Conservation (phyloP, 2,329 filamentous ascomycete species). For the Paecilomyces formosus region DNA sequence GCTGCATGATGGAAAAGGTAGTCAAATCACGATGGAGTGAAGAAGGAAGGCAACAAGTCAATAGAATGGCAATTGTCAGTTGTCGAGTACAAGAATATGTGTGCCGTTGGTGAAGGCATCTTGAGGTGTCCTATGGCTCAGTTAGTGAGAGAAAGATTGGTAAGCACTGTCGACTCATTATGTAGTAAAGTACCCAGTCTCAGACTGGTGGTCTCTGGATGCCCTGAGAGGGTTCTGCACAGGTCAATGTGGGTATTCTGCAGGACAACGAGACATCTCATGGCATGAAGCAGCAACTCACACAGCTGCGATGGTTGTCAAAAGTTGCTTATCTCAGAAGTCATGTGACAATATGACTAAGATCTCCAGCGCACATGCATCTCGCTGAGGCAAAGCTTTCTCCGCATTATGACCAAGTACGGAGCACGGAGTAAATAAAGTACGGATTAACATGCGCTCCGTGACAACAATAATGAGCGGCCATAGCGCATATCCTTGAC, state of each 20-base stretch:
- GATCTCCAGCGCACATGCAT: neutral
- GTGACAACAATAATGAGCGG: neutral
- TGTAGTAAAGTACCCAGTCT: neutral
- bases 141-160: neutral
- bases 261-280: neutral
- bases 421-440: neutral
- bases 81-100: neutral
- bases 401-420: neutral
- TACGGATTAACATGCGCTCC: neutral
- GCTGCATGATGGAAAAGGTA: neutral
- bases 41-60: neutral
- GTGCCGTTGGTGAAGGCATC: neutral
- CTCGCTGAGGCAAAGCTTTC: neutral
- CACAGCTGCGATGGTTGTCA: neutral
- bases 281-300: neutral
- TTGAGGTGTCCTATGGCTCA: neutral
- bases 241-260: conserved; percentile 8
- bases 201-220: neutral
- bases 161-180: neutral
- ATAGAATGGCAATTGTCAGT: neutral
- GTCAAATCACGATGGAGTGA: neutral
- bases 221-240: neutral
- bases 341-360: neutral
- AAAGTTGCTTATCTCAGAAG: neutral
- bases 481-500: neutral